Evolutionary conservation across 2,329 filamentous ascomycete species (phyloP).

Genomic region (Calonectria honghensis): DNA sequence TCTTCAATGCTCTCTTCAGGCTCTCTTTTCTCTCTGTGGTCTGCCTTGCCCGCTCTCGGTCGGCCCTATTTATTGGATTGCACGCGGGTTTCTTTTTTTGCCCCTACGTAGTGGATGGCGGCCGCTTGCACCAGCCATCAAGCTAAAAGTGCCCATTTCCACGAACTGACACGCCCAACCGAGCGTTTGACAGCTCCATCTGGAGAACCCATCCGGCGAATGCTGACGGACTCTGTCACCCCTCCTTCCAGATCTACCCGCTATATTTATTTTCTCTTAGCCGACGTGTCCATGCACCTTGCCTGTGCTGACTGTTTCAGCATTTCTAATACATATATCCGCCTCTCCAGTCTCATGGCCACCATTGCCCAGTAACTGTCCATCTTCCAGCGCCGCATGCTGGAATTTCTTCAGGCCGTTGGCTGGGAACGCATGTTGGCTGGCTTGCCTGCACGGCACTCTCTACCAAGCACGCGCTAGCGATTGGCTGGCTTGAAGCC

Average conservation of each 20-base stretch:
- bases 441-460: constrained; percentile 20
- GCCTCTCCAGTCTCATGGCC: neutral
- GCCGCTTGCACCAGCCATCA: neutral
- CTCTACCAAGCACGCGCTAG: constrained; percentile 10
- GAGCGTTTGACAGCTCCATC: constrained; percentile 21
- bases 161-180: constrained; percentile 8
- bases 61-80: neutral
- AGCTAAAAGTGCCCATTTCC: neutral
- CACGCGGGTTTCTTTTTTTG: neutral
- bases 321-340: neutral
- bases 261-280: neutral
- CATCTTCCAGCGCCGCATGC: neutral
- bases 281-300: neutral
- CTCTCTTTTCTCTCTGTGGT: neutral
- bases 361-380: neutral
- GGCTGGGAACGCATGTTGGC: constrained; percentile 22
- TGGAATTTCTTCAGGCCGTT: constrained; percentile 30
- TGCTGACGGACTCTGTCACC: constrained; percentile 12
- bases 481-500: constrained; percentile 19
- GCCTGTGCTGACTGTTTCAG: constrained; percentile 1
- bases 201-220: neutral
- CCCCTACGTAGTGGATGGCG: neutral
- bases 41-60: neutral
- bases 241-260: neutral
- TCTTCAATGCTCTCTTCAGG: neutral